Evolutionary conservation across 352 stramenopile genomes (phyloP).

Genomic region (Phytophthora ohioensis): DNA sequence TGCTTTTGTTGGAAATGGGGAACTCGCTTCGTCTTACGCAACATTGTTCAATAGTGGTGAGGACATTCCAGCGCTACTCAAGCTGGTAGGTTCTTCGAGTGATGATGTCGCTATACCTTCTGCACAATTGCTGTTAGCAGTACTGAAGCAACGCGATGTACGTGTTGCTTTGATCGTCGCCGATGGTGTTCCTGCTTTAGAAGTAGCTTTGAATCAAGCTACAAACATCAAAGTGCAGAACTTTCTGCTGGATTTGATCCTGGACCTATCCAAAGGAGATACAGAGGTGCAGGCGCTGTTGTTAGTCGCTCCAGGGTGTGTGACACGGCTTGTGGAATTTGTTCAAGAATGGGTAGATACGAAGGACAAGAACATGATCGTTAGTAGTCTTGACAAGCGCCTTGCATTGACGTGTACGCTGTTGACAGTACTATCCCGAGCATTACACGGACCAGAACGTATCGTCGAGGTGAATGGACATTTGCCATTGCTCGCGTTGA

Average conservation of each 20-base stretch:
- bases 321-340: conserved; percentile 55
- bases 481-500: conserved; percentile 52
- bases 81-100: conserved; percentile 41
- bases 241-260: conserved; percentile 54
- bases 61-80: conserved; percentile 61
- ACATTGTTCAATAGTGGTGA: conserved; percentile 61
- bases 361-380: conserved; percentile 19
- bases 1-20: conserved; percentile 47
- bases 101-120: conserved; percentile 55
- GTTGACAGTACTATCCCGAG: conserved; percentile 51
- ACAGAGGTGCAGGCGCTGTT: conserved; percentile 72
- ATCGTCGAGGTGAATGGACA: conserved; percentile 58
- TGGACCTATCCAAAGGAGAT: conserved; percentile 59
- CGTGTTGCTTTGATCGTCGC: conserved; percentile 76
- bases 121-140: conserved; percentile 53
- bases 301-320: conserved; percentile 52
- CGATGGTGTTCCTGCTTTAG: conserved; percentile 71
- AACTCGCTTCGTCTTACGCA: conserved; percentile 30
- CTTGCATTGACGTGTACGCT: conserved; percentile 55
- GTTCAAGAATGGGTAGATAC: conserved; percentile 46
- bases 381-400: conserved; percentile 44
- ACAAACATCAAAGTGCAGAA: conserved; percentile 51
- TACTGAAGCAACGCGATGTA: conserved; percentile 56
- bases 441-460: conserved; percentile 35
- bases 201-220: conserved; percentile 51